Percentiles rank a stretch among this genome's conserved stretches.
Evolutionary conservation across 768 basidiomycete species (phyloP).

Genomic region (Tulasnella calospora): DNA sequence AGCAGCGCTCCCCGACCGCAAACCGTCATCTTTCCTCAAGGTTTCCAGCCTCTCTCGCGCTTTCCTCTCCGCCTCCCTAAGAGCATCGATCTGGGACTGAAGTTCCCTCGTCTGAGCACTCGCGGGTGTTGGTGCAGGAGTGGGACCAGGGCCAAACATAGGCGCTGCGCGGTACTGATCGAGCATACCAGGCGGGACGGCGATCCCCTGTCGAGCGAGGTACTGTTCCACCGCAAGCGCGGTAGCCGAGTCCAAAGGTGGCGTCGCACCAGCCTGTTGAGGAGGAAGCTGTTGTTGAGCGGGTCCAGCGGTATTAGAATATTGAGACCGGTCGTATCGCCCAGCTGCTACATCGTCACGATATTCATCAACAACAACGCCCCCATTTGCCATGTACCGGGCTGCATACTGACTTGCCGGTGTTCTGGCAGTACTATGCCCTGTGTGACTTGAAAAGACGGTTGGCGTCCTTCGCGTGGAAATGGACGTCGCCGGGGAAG

Average conservation of each 20-base stretch:
- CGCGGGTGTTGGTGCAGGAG: background rate
- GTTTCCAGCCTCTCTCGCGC: slow-evolving; percentile 19
- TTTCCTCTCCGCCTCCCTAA: slow-evolving; percentile 9
- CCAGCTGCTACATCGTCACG: slow-evolving; percentile 1
- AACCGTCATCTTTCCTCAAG: slow-evolving; percentile 6
- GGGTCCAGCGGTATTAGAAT: background rate
- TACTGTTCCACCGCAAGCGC: slow-evolving; percentile 5
- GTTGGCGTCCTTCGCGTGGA: slow-evolving; percentile 1
- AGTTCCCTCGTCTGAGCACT: slow-evolving; percentile 16
- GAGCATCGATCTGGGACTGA: slow-evolving; percentile 16
- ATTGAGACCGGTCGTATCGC: background rate
- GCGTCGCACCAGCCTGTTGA: background rate
- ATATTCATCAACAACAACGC: background rate
- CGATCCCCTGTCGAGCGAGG: background rate
- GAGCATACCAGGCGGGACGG: background rate
- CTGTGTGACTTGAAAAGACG: background rate
- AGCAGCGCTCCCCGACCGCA: background rate
- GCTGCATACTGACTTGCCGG: slow-evolving; percentile 20
- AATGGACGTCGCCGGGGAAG: slow-evolving; percentile 6
- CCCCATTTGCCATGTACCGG: background rate
- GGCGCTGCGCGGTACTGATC: background rate
- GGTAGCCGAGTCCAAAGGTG: background rate
- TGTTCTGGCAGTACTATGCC: slow-evolving; percentile 5
- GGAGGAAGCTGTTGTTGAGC: background rate
- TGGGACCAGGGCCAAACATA: background rate